Evolutionary conservation across 139 green algal species (phyloP), one percentile per base, ranked within the genome.

Genomic region (Chlorella ohadii): DNA sequence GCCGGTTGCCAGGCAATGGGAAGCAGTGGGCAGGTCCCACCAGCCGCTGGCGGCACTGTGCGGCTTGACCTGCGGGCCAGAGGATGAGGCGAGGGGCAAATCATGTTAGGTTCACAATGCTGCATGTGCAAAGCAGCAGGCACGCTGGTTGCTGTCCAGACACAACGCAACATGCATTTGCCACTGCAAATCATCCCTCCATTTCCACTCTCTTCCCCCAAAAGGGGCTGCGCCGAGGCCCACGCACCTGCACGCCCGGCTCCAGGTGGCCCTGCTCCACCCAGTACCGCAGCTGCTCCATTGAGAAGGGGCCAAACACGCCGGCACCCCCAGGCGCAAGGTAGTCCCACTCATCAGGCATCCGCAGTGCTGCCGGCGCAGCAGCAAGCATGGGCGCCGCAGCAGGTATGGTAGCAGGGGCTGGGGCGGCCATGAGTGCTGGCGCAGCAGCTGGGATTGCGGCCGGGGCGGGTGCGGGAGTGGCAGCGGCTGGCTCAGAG

Each of bases 271-370:
- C 76, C 76, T 82, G 34, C 25, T 27, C n/a, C 12, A 34, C 27
- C 76, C 76, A 82, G 76, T 38, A 82, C 36, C 41, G 59, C 57
- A 82, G 76, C 76, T 82, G 76, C 57, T 72, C 34, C 28, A 82
- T 31, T 9, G 59, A 33, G 36, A 57, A 82, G 59, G 76, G 76
- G 12, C 76, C 76, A 20, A 31, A 71, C 76, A 44, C 5, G 57
- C 36, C 41, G 36, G 20, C 27, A 36, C 36, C 76, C 0, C 59
- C 59, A 0, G 76, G 56, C 4, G 63, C 59, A 7, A 82, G 76
- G 36, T 82, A 82, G 25, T 39, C 68, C 68, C 68, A 75, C 19
- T 56, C 15, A 17, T 75, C 68, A 1, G 16, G 16, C 68, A 75
- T 59, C 44, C 44, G 44, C 9, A 9, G 44, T 51, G 44, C 44